phyloP scores from a whole-genome alignment of 208 protist genomes.

The Trypanosomatidae sp. region DNA sequence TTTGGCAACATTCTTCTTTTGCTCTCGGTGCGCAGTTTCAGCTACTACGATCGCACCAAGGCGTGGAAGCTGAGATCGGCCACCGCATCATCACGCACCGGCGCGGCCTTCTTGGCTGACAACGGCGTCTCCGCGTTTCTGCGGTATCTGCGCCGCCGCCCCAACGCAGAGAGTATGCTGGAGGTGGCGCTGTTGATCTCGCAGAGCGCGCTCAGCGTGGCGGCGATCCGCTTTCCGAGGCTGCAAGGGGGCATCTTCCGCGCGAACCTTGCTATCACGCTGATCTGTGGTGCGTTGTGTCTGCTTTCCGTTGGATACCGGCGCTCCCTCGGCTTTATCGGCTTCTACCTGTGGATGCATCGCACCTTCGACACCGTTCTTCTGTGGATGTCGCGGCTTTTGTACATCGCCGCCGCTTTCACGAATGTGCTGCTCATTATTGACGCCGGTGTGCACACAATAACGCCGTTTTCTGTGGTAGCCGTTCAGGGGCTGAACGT shows the following conservation, averaged over 20 bases:
- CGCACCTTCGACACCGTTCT: conserved; percentile 41
- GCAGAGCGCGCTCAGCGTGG: conserved; percentile 36
- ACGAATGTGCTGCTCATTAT: conserved; percentile 20
- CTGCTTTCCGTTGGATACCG: conserved; percentile 48
- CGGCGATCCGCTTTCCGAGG: conserved; percentile 23
- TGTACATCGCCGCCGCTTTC: conserved; percentile 35
- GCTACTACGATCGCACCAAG: conserved; percentile 9
- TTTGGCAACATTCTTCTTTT: conserved; percentile 61
- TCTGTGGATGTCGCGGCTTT: conserved; percentile 32
- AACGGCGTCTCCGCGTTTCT: conserved; percentile 22
- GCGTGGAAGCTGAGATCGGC: background rate
- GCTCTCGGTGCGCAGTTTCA: conserved; percentile 61
- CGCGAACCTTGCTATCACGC: conserved; percentile 43
- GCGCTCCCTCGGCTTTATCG: conserved; percentile 34
- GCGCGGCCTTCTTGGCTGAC: conserved; percentile 13
- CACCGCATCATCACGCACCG: conserved; percentile 8
- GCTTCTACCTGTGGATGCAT: conserved; percentile 21
- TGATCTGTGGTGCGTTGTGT: conserved; percentile 45
- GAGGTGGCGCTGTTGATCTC: conserved; percentile 44
- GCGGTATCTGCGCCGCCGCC: conserved; percentile 37
- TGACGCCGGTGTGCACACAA: conserved; percentile 12
- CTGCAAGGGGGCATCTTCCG: conserved; percentile 20
- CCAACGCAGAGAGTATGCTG: conserved; percentile 65
- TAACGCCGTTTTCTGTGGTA: conserved; percentile 26
- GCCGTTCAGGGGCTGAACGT: conserved; percentile 29